Evolutionary conservation across 1,139 yeast genomes (phyloP), one percentile per base, ranked within the genome.

Genomic region (Protomyces pachydermus): DNA sequence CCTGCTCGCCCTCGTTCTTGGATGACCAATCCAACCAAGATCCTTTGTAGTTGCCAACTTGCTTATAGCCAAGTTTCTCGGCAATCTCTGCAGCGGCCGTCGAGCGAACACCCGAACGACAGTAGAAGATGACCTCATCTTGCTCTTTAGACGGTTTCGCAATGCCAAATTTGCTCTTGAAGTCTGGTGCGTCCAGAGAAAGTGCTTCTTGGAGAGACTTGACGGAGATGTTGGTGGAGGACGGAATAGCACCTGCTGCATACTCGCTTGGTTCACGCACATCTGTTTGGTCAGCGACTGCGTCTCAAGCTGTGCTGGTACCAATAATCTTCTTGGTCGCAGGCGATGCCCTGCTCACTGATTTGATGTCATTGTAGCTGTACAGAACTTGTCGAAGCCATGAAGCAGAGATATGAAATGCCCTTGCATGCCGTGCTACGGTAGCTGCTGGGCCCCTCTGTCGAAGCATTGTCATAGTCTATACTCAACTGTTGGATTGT

Each of bases 201-300:
- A 93, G 80, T 0, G 98, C 98, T n/a, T 96, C 96, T 0, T 98
- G 98, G 16, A 91, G 83, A 6, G 95, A 84, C 73, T 90, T 91
- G 78, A 86, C 87, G 20, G 98, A 98, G 66, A 93, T 82, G 74
- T 93, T 93, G 68, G 91, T 77, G 14, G 98, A 86, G 35, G 84
- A 82, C 35, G 97, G 97, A 71, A 93, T 87, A 73, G 90, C 91
- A 34, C 82, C 83, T 42, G 65, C 66, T 23, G 70, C 84, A 73
- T 74, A 88, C 76, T 93, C 98, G 60, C 80, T 80, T 2, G 97
- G 97, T 76, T 93, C 98, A 73, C 98, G 84, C 38, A 89, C 97
- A 73, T 93, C 98, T 25, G 91, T 84, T 54, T 91, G 76, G 32
- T 28, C 32, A 28, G 32, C 8, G 32, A 6, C 8, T 28, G 32